Base-by-base conservation (phyloP, 257 asterid genomes). In the Striga asiatica region DNA sequence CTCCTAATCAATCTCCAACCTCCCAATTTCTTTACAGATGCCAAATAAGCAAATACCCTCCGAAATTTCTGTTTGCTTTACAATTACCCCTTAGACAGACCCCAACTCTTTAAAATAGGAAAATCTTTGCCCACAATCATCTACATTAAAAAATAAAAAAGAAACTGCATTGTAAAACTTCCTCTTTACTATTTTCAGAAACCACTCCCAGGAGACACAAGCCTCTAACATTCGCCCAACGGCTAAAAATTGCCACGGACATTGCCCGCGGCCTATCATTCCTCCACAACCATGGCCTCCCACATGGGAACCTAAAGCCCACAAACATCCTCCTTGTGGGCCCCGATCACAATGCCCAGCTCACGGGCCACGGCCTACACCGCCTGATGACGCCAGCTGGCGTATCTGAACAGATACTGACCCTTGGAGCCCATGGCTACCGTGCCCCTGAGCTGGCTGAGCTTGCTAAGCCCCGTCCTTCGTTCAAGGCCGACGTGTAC, bases 381-480 rank as follows among this genome's bases (percentile, higher is more conserved):
- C 88, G 97, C 14, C 91, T 89, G 42, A 83, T 89, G 96, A 85
- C 94, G 18, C 94, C 81, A 49, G 79, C 96, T 2, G 96, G 97
- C 59, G 83, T 83, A 50, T 43, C 71, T 0, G 94, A 89, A 46
- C 97, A 89, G 66, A 85, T 89, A 64, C 96, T 89, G 43, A 94
- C 85, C 67, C 82, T 95, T 1, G 94, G 94, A 1, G 93, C 83
- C 3, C 61, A 85, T 50, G 97, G 96, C 8, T 89, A 89, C 62
- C 87, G 96, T 19, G 96, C 97, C 22, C 96, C 97, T 5, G 97
- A 89, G 47, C 85, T 89, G 10, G 88, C 83, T 4, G 13, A 6
- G 22, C 81, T 81, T 2, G 73, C 93, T 20, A 85, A 85, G 61
- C 97, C 97, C 3, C 43, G 59, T 3, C 97, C 96, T 11, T 77